Percentiles rank a stretch among this genome's conserved stretches.
Conservation (phyloP, 179 eudicot species). For the Drosera spatulata region DNA sequence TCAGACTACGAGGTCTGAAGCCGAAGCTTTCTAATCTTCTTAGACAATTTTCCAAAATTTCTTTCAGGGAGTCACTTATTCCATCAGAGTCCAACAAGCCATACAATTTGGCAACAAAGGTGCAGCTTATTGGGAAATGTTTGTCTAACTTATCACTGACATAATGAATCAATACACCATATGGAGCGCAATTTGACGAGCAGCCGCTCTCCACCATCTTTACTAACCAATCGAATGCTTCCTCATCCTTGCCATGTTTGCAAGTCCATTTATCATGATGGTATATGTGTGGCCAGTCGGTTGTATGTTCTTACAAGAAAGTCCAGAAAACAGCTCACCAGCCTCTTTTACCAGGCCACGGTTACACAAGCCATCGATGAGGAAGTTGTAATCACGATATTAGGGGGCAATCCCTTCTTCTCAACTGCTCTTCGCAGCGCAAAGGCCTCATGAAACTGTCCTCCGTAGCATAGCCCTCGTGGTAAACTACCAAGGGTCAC, state of each 20-base stretch:
- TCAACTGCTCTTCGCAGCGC: slow-evolving; percentile 8
- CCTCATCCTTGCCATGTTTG: not conserved
- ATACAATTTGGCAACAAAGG: too few species aligned
- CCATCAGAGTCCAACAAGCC: too few species aligned
- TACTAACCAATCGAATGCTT: too few species aligned
- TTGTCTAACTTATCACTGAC: too few species aligned
- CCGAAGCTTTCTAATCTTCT: too few species aligned
- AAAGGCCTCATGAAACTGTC: slow-evolving; percentile 11
- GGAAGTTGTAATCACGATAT: slow-evolving; percentile 10
- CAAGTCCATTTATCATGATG: slow-evolving; percentile 12
- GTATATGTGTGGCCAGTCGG: slow-evolving; percentile 9
- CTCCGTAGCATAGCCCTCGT: slow-evolving; percentile 21
- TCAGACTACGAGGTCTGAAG: too few species aligned
- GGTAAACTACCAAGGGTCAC: slow-evolving; percentile 15
- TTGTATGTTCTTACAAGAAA: slow-evolving; percentile 8
- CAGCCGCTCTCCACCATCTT: too few species aligned
- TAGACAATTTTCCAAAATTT: too few species aligned
- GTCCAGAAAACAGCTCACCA: not conserved
- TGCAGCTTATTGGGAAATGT: too few species aligned
- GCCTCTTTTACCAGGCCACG: slow-evolving; percentile 8
- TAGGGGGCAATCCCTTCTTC: slow-evolving; percentile 4
- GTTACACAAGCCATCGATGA: slow-evolving; percentile 15
- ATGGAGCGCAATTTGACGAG: too few species aligned
- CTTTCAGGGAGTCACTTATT: too few species aligned
- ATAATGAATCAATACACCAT: too few species aligned